A percentile compares a stretch with the other conserved stretches of the same genome.
These are phyloP conservation scores for Trametes cubensis DNA, from an alignment of 768 basidiomycete species.

Conservation along the genomic window DNA sequence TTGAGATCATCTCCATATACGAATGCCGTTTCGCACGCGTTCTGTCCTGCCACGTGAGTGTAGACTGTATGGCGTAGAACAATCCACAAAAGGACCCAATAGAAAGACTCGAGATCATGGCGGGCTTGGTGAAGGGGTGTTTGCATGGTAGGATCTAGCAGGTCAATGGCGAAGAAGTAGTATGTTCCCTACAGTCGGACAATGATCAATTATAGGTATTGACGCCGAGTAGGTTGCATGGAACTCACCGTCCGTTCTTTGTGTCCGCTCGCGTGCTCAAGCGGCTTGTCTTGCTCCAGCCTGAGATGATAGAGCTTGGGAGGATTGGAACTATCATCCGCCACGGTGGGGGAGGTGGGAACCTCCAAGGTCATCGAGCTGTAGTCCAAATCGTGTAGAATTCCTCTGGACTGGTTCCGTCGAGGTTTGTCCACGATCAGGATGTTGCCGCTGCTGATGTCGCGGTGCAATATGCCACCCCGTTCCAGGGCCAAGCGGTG, in stretches of 20 bases:
- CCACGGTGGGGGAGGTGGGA: neutral
- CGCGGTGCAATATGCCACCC: neutral
- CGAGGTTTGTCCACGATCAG: neutral
- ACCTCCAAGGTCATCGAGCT: neutral
- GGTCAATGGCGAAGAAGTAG: neutral
- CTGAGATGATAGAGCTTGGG: neutral
- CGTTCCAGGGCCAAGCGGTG: neutral
- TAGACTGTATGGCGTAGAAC: constrained; percentile 8
- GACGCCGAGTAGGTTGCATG: neutral
- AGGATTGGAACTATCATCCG: neutral
- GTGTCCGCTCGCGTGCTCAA: neutral
- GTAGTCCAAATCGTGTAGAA: constrained; percentile 3
- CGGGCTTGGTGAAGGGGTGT: neutral
- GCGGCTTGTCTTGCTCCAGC: neutral
- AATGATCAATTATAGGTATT: neutral
- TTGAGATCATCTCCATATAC: neutral
- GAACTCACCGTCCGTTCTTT: constrained; percentile 2
- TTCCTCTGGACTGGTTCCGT: neutral
- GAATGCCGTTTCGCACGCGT: neutral
- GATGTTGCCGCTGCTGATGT: constrained; percentile 8
- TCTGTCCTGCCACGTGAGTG: neutral
- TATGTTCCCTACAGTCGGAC: neutral
- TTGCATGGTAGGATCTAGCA: neutral
- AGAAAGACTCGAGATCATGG: constrained; percentile 20
- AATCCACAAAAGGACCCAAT: constrained; percentile 18